Evolutionary conservation across 495 filamentous ascomycete genomes (phyloP), one percentile per base, ranked within the genome.

Genomic region (Recurvomyces mirabilis): DNA sequence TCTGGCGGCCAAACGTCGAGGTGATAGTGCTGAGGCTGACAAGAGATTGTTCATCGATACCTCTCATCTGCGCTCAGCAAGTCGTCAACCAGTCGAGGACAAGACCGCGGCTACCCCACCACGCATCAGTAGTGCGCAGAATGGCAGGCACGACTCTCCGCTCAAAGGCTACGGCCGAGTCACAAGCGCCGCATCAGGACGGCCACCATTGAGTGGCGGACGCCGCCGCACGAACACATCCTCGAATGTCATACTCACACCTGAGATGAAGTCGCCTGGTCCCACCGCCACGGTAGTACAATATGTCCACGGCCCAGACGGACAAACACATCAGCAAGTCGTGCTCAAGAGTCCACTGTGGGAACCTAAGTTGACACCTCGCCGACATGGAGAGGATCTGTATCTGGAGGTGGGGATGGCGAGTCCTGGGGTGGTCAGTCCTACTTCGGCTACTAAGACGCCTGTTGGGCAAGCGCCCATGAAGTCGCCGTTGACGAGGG

Each of bases 281-380:
- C 14, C 45, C 29, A 40, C 18, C 38, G 14, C 9, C 38, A 29
- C 18, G 39, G 21, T 25, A 29, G n/a, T n/a, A 18, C 7, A 7
- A 14, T 28, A n/a, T 39, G 36, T 24, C 19, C 28, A 35, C 15
- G 19, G 28, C 30, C 6, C 42, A 38, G 46, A 32, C 31, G 32
- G 15, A 7, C 26, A 31, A 6, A 12, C 34, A 14, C 10, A 4
- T 11, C 24, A 45, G 31, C 4, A 37, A 18, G 41, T 31, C 9
- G 38, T 33, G 32, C 17, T 60, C 45, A 57, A 49, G 44, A 60
- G 55, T 47, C 58, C 58, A 24, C 33, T 47, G 7, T 63, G 60
- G 62, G 57, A 56, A 22, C 60, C 62, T 9, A 54, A 54, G 20
- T 30, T 65, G 23, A 65, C 62, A n/a, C 62, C 62, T n/a, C 56